Evolutionary conservation across 2,329 filamentous ascomycete species (phyloP), one percentile per base, ranked within the genome.

Genomic region (Ceratocystiopsis brevicomis): DNA sequence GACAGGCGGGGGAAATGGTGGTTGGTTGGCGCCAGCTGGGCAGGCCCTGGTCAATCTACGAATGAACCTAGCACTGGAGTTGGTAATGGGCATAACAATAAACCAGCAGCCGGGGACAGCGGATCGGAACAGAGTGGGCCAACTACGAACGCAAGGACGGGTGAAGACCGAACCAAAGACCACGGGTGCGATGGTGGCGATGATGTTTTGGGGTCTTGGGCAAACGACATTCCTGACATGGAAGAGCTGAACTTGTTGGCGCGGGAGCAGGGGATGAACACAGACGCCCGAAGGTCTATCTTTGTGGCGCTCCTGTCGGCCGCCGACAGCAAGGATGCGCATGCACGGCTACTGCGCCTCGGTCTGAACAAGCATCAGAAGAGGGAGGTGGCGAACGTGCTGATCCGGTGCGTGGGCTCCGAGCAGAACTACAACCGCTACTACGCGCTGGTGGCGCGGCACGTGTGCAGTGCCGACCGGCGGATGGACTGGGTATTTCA

Each of bases 1-100:
- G 81, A 88, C 37, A 88, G 81, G 56, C 82, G 79, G 56, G 90
- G 90, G 1, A 95, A 94, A 63, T 98, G 90, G 90, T 98, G 90
- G 90, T 73, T 96, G 17, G 83, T 96, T 6, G 90, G 90, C 42
- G 88, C 90, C n/a, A 94, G 86, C 59, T 95, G 88, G 74, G 64
- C 69, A 4, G 72, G 70, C 19, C 55, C 53, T 3, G 43, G 38
- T 9, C 6, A 11, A 30, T 30, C 25, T 2, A 8, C 5, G 4
- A 10, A 9, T 11, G 25, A 30, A 11, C 6, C 25, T 30, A 30
- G 25, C 8, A 6, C 10, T 10, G 14, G 38, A 34, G 38, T 34
- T 3, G 37, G n/a, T 10, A 36, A 21, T 11, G 19, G 18, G 30
- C n/a, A 15, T 15, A 14, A 25, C 14, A 2, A 30, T 9, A 30